Conservation (phyloP, 352 stramenopile genomes). For the Plasmopara muralis region DNA sequence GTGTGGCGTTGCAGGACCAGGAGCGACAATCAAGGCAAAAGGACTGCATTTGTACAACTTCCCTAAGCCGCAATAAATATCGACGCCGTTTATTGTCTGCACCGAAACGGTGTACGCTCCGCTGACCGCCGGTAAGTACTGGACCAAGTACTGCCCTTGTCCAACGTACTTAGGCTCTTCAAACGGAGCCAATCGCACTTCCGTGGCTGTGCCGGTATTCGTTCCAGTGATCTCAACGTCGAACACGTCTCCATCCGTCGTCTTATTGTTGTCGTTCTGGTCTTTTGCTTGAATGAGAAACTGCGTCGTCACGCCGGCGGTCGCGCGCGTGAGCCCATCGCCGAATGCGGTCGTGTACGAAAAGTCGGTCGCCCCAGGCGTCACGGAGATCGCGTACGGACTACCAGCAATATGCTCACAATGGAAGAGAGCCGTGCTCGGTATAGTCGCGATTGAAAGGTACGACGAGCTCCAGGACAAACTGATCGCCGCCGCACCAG, state of each 20-base stretch:
- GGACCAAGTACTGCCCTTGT: slow-evolving; percentile 86
- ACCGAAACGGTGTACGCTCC: slow-evolving; percentile 89
- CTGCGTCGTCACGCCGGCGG: slow-evolving; percentile 75
- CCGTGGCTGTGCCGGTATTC: slow-evolving; percentile 5
- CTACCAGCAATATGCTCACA: slow-evolving; percentile 91
- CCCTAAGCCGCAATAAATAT: slow-evolving; percentile 94
- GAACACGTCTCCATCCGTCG: slow-evolving; percentile 65
- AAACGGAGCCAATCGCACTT: slow-evolving; percentile 45
- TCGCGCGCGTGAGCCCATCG: slow-evolving; percentile 57
- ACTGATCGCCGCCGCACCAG: slow-evolving; percentile 76
- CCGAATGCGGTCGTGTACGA: slow-evolving; percentile 91
- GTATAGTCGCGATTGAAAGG: slow-evolving; percentile 78
- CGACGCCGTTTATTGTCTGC: slow-evolving; percentile 83
- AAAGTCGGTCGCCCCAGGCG: slow-evolving; percentile 92
- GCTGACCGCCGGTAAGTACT: slow-evolving; percentile 79
- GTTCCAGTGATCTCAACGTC: slow-evolving; percentile 53
- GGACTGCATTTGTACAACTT: slow-evolving; percentile 91
- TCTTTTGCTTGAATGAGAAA: slow-evolving; percentile 95
- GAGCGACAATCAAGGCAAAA: slow-evolving; percentile 82
- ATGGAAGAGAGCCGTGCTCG: slow-evolving; percentile 74
- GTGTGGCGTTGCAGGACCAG: slow-evolving; percentile 83
- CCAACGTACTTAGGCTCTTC: slow-evolving; percentile 82
- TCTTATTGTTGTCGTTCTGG: slow-evolving; percentile 90
- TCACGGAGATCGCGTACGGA: slow-evolving; percentile 86
- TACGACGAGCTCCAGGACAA: slow-evolving; percentile 92